These are phyloP conservation scores for Hypoxylon sp. DNA, from an alignment of 2,329 filamentous ascomycete species.

Conservation along the genomic window DNA sequence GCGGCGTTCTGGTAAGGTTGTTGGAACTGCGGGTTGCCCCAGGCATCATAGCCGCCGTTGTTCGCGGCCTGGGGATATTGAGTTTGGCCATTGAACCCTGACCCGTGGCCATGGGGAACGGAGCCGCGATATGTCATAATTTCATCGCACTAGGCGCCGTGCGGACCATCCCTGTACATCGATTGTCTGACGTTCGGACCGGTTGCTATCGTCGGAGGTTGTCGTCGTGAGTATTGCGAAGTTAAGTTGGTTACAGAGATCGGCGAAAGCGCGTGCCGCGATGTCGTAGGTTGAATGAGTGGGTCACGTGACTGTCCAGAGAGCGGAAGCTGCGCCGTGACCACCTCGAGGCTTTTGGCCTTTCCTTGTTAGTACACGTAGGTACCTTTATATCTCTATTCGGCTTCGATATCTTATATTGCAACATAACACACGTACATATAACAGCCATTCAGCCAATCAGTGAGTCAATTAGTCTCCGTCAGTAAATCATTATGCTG, in stretches of 20 bases:
- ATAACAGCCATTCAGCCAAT: too few species aligned
- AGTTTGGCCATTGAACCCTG: slow-evolving; percentile 51
- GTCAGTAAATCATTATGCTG: too few species aligned
- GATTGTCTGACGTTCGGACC: slow-evolving; percentile 13
- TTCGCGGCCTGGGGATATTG: slow-evolving; percentile 48
- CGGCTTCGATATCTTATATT: too few species aligned
- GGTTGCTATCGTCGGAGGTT: slow-evolving; percentile 3
- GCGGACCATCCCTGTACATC: slow-evolving; percentile 34
- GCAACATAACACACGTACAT: too few species aligned
- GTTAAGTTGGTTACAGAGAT: slow-evolving; percentile 21
- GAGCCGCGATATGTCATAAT: slow-evolving; percentile 57
- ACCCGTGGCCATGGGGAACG: slow-evolving; percentile 52
- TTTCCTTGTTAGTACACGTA: too few species aligned
- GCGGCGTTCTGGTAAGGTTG: slow-evolving; percentile 44
- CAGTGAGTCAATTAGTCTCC: too few species aligned
- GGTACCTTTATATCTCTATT: too few species aligned
- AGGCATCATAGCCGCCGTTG: slow-evolving; percentile 49
- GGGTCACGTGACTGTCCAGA: slow-evolving; percentile 34
- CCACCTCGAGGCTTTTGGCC: neutral
- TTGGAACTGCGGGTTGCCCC: slow-evolving; percentile 49
- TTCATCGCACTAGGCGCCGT: slow-evolving; percentile 49
- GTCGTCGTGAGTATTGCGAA: slow-evolving; percentile 21
- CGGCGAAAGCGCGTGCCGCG: slow-evolving; percentile 40
- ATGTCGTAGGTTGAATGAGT: slow-evolving; percentile 35
- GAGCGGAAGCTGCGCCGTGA: neutral